phyloP scores from a whole-genome alignment of 2,329 filamentous ascomycete species.

The Cytospora piceicola region DNA sequence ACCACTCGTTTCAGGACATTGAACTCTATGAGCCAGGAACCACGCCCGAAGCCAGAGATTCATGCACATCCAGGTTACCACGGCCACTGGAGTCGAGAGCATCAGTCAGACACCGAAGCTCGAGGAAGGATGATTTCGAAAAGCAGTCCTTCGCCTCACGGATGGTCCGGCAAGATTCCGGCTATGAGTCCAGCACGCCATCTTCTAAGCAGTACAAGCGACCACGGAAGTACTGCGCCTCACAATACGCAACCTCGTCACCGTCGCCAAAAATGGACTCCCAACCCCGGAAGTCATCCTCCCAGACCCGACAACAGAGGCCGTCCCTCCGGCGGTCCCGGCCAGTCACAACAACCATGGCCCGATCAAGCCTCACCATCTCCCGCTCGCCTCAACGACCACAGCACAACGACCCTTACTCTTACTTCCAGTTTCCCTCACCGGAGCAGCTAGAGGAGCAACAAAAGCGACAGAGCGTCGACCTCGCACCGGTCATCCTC shows the following conservation, averaged over 20 bases:
- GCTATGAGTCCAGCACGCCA: conserved; percentile 56
- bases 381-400: conserved; percentile 37
- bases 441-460: conserved; percentile 27
- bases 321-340: conserved; percentile 47
- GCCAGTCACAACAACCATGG: conserved; percentile 36
- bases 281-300: conserved; percentile 7
- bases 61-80: conserved; percentile 29
- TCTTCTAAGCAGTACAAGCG: conserved; percentile 41
- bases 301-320: conserved; percentile 43
- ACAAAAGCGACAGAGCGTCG: conserved; percentile 12
- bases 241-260: conserved; percentile 36
- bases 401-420: conserved; percentile 37
- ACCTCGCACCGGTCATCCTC: conserved; percentile 25
- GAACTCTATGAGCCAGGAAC: conserved; percentile 50
- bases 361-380: conserved; percentile 34
- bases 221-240: conserved; percentile 36
- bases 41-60: conserved; percentile 36
- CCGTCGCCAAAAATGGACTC: conserved; percentile 33
- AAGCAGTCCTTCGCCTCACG: conserved; percentile 40
- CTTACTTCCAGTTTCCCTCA: conserved; percentile 48
- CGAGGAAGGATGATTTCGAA: conserved; percentile 35
- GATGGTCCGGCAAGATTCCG: conserved; percentile 62
- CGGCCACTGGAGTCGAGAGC: conserved; percentile 22
- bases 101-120: conserved; percentile 11
- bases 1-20: conserved; percentile 58